Percentiles rank a stretch among this genome's conserved stretches.
phyloP scores from a whole-genome alignment of 2,329 filamentous ascomycete species.

The Colletotrichum sp. region DNA sequence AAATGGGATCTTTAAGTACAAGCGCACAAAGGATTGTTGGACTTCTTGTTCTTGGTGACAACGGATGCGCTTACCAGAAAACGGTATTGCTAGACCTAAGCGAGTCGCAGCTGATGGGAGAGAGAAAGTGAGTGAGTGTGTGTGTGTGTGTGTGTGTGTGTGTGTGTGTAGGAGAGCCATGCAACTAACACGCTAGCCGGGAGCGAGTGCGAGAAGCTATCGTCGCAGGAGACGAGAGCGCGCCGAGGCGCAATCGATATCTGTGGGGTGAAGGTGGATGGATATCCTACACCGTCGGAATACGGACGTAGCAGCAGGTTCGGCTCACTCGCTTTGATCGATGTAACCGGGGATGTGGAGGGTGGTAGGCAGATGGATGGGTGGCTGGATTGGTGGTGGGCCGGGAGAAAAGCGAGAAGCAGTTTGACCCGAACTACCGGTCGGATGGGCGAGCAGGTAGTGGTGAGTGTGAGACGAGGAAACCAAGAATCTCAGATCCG shows the following conservation, averaged over 20 bases:
- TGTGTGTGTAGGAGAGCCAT: not conserved
- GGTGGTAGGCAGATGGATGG: not conserved
- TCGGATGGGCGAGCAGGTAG: not conserved
- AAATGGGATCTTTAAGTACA: not conserved
- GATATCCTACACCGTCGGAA: not conserved
- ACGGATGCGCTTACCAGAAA: not conserved
- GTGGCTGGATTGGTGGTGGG: not conserved
- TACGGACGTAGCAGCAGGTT: constrained; percentile 9
- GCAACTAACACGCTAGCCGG: not conserved
- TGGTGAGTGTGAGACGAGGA: not conserved
- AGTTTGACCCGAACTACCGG: not conserved
- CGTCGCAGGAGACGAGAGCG: not conserved
- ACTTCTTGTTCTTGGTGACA: not conserved
- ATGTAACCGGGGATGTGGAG: not conserved
- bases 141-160: not conserved
- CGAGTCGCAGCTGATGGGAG: not conserved
- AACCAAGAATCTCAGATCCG: not conserved
- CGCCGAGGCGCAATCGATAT: not conserved
- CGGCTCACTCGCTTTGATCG: not conserved
- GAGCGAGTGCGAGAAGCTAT: not conserved
- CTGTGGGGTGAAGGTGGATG: not conserved
- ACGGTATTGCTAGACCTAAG: not conserved
- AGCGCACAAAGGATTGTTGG: not conserved
- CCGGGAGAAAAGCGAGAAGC: not conserved
- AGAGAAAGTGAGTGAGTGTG: too few relatives aligned